Percentiles rank a stretch among this genome's conserved stretches.
Evolutionary conservation across 2,329 filamentous ascomycete genomes (phyloP).

Genomic region (Aureobasidium mangrovei): DNA sequence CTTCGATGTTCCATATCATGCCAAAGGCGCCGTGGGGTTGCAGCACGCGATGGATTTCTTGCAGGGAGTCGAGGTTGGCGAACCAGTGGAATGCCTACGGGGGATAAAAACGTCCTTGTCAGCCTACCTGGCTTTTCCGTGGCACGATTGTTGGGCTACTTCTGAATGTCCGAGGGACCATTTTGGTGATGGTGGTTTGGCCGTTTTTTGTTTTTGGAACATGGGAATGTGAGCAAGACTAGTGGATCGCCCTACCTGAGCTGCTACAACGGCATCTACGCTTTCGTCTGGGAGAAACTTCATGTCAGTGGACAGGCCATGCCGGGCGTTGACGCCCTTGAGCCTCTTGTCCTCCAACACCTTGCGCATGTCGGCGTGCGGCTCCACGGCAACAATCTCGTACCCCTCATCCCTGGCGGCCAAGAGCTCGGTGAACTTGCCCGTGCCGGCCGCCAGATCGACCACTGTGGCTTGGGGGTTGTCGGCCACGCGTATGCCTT

Average conservation of each 20-base stretch:
- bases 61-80: constrained; percentile 51
- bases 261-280: constrained; percentile 57
- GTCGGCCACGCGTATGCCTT: constrained; percentile 44
- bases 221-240: background rate
- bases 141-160: background rate
- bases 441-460: constrained; percentile 60
- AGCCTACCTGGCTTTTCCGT: constrained; percentile 13
- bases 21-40: constrained; percentile 53
- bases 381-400: constrained; percentile 54
- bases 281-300: constrained; percentile 45
- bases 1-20: constrained; percentile 66
- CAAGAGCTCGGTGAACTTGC: constrained; percentile 60
- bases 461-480: constrained; percentile 42
- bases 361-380: constrained; percentile 56
- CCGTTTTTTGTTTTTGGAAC: background rate
- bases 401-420: constrained; percentile 51
- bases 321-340: constrained; percentile 43
- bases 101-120: constrained; percentile 8
- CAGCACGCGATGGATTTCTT: constrained; percentile 59
- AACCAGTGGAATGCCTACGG: constrained; percentile 49
- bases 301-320: constrained; percentile 52
- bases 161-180: background rate
- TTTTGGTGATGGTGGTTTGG: background rate
- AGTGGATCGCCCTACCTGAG: constrained; percentile 48
- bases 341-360: constrained; percentile 52